Evolutionary conservation across 306 rosid genomes (phyloP).

Genomic region (Phaseolus lunatus): DNA sequence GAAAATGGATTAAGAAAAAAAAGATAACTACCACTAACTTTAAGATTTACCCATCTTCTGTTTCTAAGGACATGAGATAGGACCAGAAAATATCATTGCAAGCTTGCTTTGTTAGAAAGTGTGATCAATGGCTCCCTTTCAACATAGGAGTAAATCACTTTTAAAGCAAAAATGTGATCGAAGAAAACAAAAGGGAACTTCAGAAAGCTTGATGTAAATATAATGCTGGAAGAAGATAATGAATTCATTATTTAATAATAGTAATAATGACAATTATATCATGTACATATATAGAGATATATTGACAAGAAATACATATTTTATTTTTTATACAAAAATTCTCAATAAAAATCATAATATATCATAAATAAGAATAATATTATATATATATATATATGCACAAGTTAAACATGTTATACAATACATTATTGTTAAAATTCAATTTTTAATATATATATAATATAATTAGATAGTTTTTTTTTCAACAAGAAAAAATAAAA

Average conservation of each 20-base stretch:
- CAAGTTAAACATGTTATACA: too few species aligned
- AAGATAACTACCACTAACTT: conserved; percentile 21
- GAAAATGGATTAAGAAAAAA: neutral
- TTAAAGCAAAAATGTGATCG: conserved; percentile 15
- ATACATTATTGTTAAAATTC: too few species aligned
- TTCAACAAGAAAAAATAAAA: too few species aligned
- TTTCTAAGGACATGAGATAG: conserved; percentile 30
- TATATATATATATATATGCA: too few species aligned
- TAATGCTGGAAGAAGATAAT: neutral
- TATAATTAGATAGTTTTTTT: too few species aligned
- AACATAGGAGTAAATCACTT: conserved; percentile 15
- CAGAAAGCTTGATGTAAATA: conserved; percentile 13
- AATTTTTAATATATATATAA: too few species aligned
- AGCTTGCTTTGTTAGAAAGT: conserved; percentile 34
- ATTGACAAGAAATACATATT: too few species aligned
- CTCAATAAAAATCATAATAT: too few species aligned
- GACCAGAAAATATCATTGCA: conserved; percentile 31
- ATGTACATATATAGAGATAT: too few species aligned
- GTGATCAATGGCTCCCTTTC: conserved; percentile 22
- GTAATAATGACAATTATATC: too few species aligned
- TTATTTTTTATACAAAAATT: too few species aligned
- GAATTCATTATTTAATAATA: neutral
- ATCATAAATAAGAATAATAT: too few species aligned
- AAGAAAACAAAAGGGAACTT: conserved; percentile 24
- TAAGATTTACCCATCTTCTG: conserved; percentile 24